Evolutionary conservation across 139 green algal genomes (phyloP).

Genomic region (Yamagishiella unicocca): DNA sequence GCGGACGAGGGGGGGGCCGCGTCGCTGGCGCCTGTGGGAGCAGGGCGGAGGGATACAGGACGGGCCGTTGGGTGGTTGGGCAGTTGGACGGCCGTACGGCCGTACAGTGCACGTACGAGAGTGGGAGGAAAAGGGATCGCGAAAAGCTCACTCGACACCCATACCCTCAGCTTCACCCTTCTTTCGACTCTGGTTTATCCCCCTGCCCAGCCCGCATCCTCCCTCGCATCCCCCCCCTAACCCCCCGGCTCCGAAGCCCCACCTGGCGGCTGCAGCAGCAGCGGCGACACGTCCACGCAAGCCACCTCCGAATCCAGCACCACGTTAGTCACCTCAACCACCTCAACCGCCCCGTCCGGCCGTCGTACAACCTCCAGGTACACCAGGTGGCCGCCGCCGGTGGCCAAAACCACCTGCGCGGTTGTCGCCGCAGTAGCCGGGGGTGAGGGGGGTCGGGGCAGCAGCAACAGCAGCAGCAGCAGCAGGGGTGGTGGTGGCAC

Average conservation of each 20-base stretch:
- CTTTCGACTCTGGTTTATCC: neutral
- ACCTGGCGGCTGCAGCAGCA: slow-evolving; percentile 53
- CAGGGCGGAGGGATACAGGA: no score
- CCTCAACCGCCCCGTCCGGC: neutral
- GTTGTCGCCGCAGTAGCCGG: neutral
- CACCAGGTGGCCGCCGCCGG: slow-evolving; percentile 77
- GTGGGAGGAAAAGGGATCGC: no score
- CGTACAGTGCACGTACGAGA: no score
- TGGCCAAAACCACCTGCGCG: slow-evolving; percentile 82
- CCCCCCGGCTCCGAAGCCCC: neutral
- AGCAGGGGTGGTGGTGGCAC: no score
- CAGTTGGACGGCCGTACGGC: no score
- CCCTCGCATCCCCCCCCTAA: neutral
- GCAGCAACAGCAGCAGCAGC: no score
- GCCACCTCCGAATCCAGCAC: slow-evolving; percentile 87
- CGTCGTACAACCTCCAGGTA: slow-evolving; percentile 76
- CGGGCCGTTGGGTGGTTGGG: no score
- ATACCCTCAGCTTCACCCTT: no score
- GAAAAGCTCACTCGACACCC: no score
- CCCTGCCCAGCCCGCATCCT: neutral
- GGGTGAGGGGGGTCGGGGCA: neutral
- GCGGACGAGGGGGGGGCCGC: neutral
- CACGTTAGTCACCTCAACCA: slow-evolving; percentile 66
- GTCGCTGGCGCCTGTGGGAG: no score
- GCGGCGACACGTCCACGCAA: slow-evolving; percentile 91